phyloP scores from a whole-genome alignment of 306 rosid genomes.

The Lablab purpureus region DNA sequence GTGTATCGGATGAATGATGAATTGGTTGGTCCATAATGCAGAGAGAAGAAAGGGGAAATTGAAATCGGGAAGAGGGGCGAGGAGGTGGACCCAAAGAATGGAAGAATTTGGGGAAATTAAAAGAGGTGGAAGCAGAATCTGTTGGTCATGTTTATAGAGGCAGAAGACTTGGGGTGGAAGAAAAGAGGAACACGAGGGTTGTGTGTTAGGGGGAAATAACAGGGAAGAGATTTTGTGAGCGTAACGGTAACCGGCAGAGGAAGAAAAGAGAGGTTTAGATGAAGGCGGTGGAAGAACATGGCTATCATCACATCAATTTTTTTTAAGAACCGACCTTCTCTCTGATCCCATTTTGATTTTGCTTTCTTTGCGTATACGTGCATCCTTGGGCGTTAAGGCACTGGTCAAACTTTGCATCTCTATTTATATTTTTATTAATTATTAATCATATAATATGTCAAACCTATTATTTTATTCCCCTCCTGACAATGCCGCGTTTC shows the following conservation, averaged over 20 bases:
- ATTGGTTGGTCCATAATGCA: constrained; percentile 47
- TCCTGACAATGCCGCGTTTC: too few species aligned
- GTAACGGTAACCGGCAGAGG: constrained; percentile 34
- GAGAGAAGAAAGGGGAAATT: neutral
- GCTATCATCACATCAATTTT: neutral
- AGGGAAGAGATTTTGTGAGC: neutral
- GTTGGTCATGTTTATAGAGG: neutral
- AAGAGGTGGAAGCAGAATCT: neutral
- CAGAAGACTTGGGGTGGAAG: constrained; percentile 37
- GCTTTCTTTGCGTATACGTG: neutral
- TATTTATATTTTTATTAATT: too few species aligned
- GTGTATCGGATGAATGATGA: neutral
- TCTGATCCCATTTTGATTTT: neutral
- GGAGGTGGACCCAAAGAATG: neutral
- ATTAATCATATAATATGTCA: too few species aligned
- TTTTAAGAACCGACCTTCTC: neutral
- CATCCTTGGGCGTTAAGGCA: constrained; percentile 48
- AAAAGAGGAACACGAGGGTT: neutral
- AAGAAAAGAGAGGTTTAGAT: neutral
- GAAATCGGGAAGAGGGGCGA: too few species aligned
- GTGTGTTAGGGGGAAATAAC: neutral
- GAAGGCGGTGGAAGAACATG: constrained; percentile 28
- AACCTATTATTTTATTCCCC: too few species aligned
- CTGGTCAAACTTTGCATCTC: constrained; percentile 40
- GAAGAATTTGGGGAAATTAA: neutral